Base-by-base conservation (phyloP, 352 stramenopile species). In the Globisporangium carolinianum region DNA sequence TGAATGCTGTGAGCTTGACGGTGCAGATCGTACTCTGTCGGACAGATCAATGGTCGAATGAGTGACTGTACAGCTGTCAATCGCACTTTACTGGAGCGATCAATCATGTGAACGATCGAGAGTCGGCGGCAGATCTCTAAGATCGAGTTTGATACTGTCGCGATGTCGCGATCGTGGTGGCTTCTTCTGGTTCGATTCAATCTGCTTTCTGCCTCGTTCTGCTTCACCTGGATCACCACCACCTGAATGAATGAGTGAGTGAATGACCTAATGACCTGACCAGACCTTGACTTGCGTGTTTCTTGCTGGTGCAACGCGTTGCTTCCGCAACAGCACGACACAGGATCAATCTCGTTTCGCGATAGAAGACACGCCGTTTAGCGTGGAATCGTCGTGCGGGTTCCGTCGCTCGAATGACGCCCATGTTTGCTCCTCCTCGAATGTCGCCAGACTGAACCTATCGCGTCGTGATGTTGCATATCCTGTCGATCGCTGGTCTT, bases 361-460 rank as follows among this genome's bases (percentile, higher is more conserved):
- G 12, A 47, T 47, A 47, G 12, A 47, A 15, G 15, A 17, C 42
- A 15, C 42, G n/a, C 15, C 42, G n/a, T 12, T 14, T 12, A 5
- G 42, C 12, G 42, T 15, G 42, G 42, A 51, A 57, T 58, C 53
- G 49, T 53, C 24, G 35, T 42, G 49, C 49, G 35, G 24, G 49
- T 38, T 17, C 49, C 18, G 39, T 53, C 18, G 24, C 41, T 46
- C 11, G 12, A 10, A 46, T 47, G 42, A 47, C 42, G 42, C 42
- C 12, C 42, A 11, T 17, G 42, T 17, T 47, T 47, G 42, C 42
- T 47, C 49, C n/a, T 32, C 24, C 24, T 24, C 14, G 38, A 54
- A 35, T 54, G 49, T 36, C 49, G 49, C 35, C 49, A 54, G 49
- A 54, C 49, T 54, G 49, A 54, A 54, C 49, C 24, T 35, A 43